Evolutionary conservation across 116 monocot genomes (phyloP).

Genomic region (Thalassia testudinum): DNA sequence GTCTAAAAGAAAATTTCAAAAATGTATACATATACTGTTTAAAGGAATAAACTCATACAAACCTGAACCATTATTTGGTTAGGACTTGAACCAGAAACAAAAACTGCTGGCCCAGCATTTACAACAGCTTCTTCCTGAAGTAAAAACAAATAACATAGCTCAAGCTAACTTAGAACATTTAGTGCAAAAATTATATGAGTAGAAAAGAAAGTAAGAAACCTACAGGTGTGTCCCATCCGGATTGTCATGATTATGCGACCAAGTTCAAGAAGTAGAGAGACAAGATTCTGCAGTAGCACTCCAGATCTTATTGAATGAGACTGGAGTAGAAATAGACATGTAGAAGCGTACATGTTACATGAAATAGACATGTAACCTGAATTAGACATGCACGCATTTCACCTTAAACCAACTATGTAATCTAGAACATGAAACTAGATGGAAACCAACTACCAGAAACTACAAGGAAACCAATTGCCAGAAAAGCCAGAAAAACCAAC

Average conservation of each 20-base stretch:
- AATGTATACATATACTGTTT: too few relatives aligned
- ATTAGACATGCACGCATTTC: too few relatives aligned
- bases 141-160: neutral
- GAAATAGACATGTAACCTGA: too few relatives aligned
- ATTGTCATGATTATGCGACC: conserved; percentile 89
- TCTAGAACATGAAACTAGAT: too few relatives aligned
- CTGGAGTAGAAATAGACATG: too few relatives aligned
- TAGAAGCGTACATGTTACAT: too few relatives aligned
- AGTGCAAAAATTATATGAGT: neutral
- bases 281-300: conserved; percentile 58
- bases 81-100: conserved; percentile 68
- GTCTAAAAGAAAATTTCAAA: too few relatives aligned
- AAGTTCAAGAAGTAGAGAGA: conserved; percentile 83
- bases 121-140: conserved; percentile 74
- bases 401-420: too few relatives aligned
- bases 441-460: too few relatives aligned
- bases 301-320: conserved; percentile 57
- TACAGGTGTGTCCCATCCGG: conserved; percentile 77
- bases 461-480: too few relatives aligned
- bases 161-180: neutral
- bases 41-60: too few relatives aligned
- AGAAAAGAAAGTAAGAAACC: conserved; percentile 14
- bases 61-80: conserved; percentile 99
- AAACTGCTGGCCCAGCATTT: conserved; percentile 92
- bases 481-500: too few relatives aligned